Evolutionary conservation across 495 filamentous ascomycete genomes (phyloP), one percentile per base, ranked within the genome.

Genomic region (Evernia prunastri): DNA sequence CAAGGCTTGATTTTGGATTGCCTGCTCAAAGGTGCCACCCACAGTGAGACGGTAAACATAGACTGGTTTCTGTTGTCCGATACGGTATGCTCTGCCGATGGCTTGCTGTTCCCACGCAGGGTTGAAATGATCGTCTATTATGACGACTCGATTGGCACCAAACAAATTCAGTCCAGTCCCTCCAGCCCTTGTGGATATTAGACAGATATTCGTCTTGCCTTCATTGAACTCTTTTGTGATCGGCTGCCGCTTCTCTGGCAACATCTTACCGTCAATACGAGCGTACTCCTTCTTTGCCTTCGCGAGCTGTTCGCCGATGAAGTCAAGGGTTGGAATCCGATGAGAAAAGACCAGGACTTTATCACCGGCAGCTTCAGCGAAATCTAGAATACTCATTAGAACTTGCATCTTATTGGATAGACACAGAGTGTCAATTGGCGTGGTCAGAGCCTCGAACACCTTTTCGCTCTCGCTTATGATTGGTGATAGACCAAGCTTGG

Each of bases 71-170:
- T 72, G 74, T 69, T 97, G 93, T 0, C 93, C 92, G 27, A 97
- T 79, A 4, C 93, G 89, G 71, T 95, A 96, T 1, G 88, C 88
- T 67, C 93, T 82, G 12, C 91, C 92, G 61, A 97, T 83, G 10
- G 93, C 93, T 72, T 97, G 93, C 63, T 92, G 85, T 70, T 97
- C 93, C 73, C 85, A 82, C 8, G 81, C 80, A 0, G 93, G 93
- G 59, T 90, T 93, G 73, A 86, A 96, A 56, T 79, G 78, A 71
- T 88, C 90, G 69, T 97, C 93, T 42, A 96, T 87, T 25, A 97
- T 88, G 29, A 97, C 79, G 13, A 96, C 89, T 10, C 93, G 84
- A 72, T 96, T 97, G 0, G 93, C 93, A 7, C 89, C 87, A 43
- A 76, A 79, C 37, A 97, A 85, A 67, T 97, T 97, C 62, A 97